A percentile compares a stretch with the other conserved stretches of the same genome.
These are phyloP conservation scores for Aspergillus pseudonomiae DNA, from an alignment of 2,329 filamentous ascomycete species.

Conservation along the genomic window DNA sequence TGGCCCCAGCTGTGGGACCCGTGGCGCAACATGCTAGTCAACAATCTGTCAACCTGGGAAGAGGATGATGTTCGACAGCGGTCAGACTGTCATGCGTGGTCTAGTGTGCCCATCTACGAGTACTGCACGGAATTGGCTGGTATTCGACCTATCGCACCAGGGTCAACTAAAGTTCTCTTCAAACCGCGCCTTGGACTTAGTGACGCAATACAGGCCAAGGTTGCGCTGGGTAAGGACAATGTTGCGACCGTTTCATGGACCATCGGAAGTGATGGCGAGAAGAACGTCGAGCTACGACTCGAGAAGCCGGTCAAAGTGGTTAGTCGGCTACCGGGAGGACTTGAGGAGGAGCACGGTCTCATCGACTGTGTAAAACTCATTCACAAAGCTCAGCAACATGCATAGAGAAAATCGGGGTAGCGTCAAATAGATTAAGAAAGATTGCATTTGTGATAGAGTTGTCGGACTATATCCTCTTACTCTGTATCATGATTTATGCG, in stretches of 20 bases:
- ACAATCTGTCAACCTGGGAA: conserved; percentile 47
- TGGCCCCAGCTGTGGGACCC: conserved; percentile 40
- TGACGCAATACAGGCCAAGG: conserved; percentile 17
- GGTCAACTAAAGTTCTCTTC: conserved; percentile 22
- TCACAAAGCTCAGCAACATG: background rate
- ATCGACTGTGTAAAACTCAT: conserved; percentile 4
- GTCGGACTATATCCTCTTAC: background rate
- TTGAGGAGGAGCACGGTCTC: conserved; percentile 20
- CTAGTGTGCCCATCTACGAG: conserved; percentile 48
- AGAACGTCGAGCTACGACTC: conserved; percentile 21
- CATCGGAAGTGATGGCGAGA: background rate
- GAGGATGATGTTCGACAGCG: conserved; percentile 48
- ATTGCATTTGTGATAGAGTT: too few species aligned
- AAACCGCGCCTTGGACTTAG: conserved; percentile 23
- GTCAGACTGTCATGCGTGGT: conserved; percentile 51
- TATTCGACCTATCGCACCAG: conserved; percentile 18
- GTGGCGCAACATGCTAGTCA: conserved; percentile 42
- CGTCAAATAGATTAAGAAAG: background rate
- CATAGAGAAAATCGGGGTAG: background rate
- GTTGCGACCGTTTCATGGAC: conserved; percentile 25
- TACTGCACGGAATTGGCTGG: conserved; percentile 42
- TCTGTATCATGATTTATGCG: background rate
- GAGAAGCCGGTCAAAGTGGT: conserved; percentile 22
- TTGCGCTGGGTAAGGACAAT: conserved; percentile 28
- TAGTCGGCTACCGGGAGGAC: conserved; percentile 20